Base-by-base conservation (phyloP, 2,329 filamentous ascomycete species). In the Zasmidium angulare region DNA sequence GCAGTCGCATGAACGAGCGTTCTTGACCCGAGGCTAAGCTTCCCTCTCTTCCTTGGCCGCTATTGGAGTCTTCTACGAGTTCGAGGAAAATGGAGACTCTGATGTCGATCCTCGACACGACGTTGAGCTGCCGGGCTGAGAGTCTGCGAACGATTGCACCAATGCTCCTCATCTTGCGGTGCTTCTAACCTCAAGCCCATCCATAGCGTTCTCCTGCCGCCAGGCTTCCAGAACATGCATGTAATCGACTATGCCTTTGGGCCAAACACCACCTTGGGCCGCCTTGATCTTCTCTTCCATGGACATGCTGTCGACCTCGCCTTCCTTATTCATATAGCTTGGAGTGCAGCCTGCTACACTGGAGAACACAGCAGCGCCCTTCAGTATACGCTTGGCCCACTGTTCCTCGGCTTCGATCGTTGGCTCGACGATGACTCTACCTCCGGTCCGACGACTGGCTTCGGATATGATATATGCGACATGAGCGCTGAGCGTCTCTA, bases 341-440 rank as follows among this genome's bases (percentile, higher is more conserved):
- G 83, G 83, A n/a, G 82, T 84, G 70, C 84, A 86, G 14, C 79
- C 75, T 3, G 70, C 67, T 20, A 81, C 56, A 7, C 73, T 46
- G 11, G 61, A 75, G 43, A 79, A 76, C 24, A 75, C 74, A 7
- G 70, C 71, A 0, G 79, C 79, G 1, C 75, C 72, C 53, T 68
- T 68, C 65, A 80, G 66, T 47, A 81, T 75, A 51, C 71, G 65
- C 22, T 65, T 63, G 0, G 75, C 72, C 81, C 82, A 85, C 2
- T 69, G 76, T 53, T 82, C 76, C 66, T 83, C 80, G 0, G 76
- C 81, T 22, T 77, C 74, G 2, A 58, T 54, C 0, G 76, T 79
- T 1, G 79, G 75, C 66, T 85, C 82, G 26, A 84, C 56, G 1
- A 74, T 69, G 1, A 64, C 53, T 47, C 56, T 64, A 9, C 53